phyloP scores from a whole-genome alignment of 768 basidiomycete species.

The Suillus sp. region DNA sequence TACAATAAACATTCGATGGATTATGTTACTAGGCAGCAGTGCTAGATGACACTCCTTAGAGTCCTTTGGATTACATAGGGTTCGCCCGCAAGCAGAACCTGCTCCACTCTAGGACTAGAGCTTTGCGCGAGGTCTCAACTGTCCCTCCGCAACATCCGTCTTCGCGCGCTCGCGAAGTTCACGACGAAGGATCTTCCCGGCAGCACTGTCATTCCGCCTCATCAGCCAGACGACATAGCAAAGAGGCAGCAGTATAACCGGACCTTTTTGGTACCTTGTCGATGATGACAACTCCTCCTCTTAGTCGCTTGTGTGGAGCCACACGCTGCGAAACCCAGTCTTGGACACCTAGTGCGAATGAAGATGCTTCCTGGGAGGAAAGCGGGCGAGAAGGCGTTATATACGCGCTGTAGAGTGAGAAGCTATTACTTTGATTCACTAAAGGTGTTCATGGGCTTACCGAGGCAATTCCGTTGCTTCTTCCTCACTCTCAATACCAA shows the following conservation, averaged over 20 bases:
- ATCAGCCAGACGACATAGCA: slow-evolving; percentile 2
- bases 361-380: slow-evolving; percentile 20
- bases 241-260: background rate
- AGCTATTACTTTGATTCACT: background rate
- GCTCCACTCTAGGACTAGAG: slow-evolving; percentile 12
- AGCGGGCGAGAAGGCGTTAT: slow-evolving; percentile 38
- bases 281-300: slow-evolving; percentile 70
- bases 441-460: slow-evolving; percentile 33
- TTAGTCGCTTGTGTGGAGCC: slow-evolving; percentile 73
- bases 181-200: slow-evolving; percentile 86
- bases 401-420: slow-evolving; percentile 51
- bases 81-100: background rate
- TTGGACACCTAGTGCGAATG: slow-evolving; percentile 53
- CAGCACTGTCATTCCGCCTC: slow-evolving; percentile 49
- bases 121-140: slow-evolving; percentile 21
- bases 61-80: background rate
- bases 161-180: slow-evolving; percentile 72
- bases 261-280: slow-evolving; percentile 43
- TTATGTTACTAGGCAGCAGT: background rate
- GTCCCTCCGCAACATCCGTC: slow-evolving; percentile 44
- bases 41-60: background rate
- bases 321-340: slow-evolving; percentile 72
- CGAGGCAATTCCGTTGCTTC: slow-evolving; percentile 84
- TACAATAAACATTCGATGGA: background rate
- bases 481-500: slow-evolving; percentile 65